A percentile compares a stretch with the other conserved stretches of the same genome.
phyloP scores from a whole-genome alignment of 495 filamentous ascomycete genomes.

The Aspergillus nanangensis region DNA sequence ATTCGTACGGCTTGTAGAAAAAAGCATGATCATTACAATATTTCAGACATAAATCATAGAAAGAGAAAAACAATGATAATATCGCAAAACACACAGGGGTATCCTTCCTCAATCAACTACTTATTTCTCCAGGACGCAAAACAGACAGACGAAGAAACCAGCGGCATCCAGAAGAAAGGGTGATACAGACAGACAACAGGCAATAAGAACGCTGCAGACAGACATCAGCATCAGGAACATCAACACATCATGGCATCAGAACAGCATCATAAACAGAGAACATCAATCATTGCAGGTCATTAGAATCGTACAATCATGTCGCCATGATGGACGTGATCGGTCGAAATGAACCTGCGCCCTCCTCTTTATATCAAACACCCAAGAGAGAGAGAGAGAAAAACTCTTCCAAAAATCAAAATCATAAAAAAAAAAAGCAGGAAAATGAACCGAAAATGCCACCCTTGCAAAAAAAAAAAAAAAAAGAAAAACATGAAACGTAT shows the following conservation, averaged over 20 bases:
- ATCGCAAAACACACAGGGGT: constrained; percentile 13
- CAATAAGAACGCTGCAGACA: background rate
- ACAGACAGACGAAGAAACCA: constrained; percentile 19
- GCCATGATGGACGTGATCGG: constrained; percentile 30
- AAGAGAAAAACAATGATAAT: too few species aligned
- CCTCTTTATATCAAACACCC: constrained; percentile 15
- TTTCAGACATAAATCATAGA: too few species aligned
- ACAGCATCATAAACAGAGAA: constrained; percentile 12
- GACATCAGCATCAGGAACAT: background rate
- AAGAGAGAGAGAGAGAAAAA: too few species aligned
- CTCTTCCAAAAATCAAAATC: background rate
- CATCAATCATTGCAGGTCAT: constrained; percentile 43
- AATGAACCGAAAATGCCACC: constrained; percentile 13
- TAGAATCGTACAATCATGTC: constrained; percentile 47
- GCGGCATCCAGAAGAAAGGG: constrained; percentile 6
- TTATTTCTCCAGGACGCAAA: constrained; percentile 18
- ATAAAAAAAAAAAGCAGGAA: constrained; percentile 5
- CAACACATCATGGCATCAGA: constrained; percentile 19
- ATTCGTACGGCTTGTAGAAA: too few species aligned
- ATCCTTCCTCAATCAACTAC: constrained; percentile 19
- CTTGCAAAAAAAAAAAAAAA: constrained; percentile 1
- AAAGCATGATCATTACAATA: too few species aligned
- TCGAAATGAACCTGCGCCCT: constrained; percentile 18
- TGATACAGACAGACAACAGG: background rate
- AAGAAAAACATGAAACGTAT: constrained; percentile 4